Evolutionary conservation across 2,329 filamentous ascomycete species (phyloP).

Genomic region (Ceratocystis papillata): DNA sequence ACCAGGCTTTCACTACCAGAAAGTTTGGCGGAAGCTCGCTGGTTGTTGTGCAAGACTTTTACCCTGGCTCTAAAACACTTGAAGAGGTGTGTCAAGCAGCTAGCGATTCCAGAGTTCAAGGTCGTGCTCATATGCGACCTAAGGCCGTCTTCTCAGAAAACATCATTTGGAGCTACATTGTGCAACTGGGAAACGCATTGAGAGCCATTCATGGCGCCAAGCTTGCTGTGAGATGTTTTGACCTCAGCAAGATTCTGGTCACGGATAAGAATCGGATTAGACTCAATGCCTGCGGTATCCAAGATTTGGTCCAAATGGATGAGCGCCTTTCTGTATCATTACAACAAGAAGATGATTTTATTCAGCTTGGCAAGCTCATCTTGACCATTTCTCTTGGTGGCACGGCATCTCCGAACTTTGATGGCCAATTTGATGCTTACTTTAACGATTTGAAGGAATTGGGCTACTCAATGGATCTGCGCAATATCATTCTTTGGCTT

Average conservation of each 20-base stretch:
- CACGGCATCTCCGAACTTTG: not conserved
- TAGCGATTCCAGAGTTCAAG: slow-evolving; percentile 25
- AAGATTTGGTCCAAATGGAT: slow-evolving; percentile 83
- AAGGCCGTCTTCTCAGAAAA: slow-evolving; percentile 52
- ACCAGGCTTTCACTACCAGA: slow-evolving; percentile 87
- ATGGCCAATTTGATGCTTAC: slow-evolving; percentile 32
- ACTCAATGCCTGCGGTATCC: slow-evolving; percentile 74
- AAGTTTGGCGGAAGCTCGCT: slow-evolving; percentile 85
- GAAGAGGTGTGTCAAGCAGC: slow-evolving; percentile 63
- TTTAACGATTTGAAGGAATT: slow-evolving; percentile 66
- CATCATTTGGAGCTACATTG: slow-evolving; percentile 80
- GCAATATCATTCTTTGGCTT: slow-evolving; percentile 72
- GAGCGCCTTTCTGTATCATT: slow-evolving; percentile 56
- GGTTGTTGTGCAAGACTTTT: slow-evolving; percentile 87
- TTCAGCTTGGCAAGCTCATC: slow-evolving; percentile 73
- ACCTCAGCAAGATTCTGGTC: slow-evolving; percentile 76
- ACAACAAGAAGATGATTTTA: slow-evolving; percentile 76
- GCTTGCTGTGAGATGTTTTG: slow-evolving; percentile 75
- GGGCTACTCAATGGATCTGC: slow-evolving; percentile 66
- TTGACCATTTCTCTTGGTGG: slow-evolving; percentile 47
- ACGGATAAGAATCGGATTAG: slow-evolving; percentile 85
- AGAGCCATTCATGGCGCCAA: slow-evolving; percentile 73
- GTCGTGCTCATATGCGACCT: slow-evolving; percentile 31
- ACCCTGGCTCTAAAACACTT: slow-evolving; percentile 80
- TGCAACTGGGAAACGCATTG: slow-evolving; percentile 79